Base-by-base conservation (phyloP, 1,139 yeast species). In the Hyphopichia buzzinii region DNA sequence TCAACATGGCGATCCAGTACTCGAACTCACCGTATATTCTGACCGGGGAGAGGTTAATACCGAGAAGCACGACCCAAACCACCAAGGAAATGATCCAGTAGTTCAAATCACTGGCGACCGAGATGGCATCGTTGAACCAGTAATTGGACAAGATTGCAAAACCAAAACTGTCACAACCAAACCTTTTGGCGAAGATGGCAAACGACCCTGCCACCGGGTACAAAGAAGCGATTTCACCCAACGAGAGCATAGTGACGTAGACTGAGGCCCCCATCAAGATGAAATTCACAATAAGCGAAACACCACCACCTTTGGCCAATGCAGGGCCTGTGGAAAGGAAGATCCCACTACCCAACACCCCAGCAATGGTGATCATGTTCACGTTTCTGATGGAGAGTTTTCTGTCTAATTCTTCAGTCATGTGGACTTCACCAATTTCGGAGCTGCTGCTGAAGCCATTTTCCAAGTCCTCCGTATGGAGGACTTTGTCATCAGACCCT, bases 271-370 rank as follows among this genome's bases (percentile, higher is more conserved):
- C 87, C 43, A 80, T 77, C 21, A 79, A 63, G 5, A 72, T 55
- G 50, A 79, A 82, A 28, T 81, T 78, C 32, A 82, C 62, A 16
- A 82, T 56, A 37, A 82, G 57, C 5, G 84, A 74, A 5, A 77
- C 74, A 3, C 89, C 88, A 13, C 89, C 89, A 40, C 85, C 86
- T 14, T 54, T 57, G 17, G 75, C 67, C 35, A 82, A 60, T 4
- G 85, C 74, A 36, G 70, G 72, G 4, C 85, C 84, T 0, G 85
- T 73, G 24, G 86, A 84, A 34, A 82, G 62, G 42, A 79, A 72
- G 35, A 84, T 60, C 38, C 92, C 92, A 3, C 88, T 78, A 12
- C 88, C 87, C 35, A 80, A 78, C 38, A 77, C 75, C 8, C 86
- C 86, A 3, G 83, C 85, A 39, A 80, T 65, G 27, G 84, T 75